Evolutionary conservation across 352 stramenopile species (phyloP).

Genomic region (Globisporangium alternatum): DNA sequence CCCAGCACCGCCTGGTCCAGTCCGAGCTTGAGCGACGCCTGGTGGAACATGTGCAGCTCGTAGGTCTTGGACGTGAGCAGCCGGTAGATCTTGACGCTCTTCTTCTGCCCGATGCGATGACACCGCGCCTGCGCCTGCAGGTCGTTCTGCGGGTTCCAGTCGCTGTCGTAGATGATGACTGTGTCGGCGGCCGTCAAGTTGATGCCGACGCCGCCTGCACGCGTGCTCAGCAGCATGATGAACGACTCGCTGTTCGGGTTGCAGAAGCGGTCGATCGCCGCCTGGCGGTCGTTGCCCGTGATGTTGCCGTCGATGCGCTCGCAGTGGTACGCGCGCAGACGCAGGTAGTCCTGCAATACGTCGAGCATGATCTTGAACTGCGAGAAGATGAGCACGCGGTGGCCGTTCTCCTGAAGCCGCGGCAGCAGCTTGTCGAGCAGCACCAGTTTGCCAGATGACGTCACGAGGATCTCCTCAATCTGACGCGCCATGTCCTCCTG

Average conservation of each 20-base stretch:
- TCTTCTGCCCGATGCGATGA: slow-evolving; percentile 93
- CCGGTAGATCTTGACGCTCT: slow-evolving; percentile 92
- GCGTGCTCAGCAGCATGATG: slow-evolving; percentile 98
- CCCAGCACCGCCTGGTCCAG: slow-evolving; percentile 90
- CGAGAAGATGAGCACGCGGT: slow-evolving; percentile 98
- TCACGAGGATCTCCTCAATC: slow-evolving; percentile 90
- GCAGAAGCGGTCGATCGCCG: slow-evolving; percentile 91
- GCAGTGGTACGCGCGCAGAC: slow-evolving; percentile 89
- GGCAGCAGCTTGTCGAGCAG: slow-evolving; percentile 99
- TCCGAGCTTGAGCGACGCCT: slow-evolving; percentile 90
- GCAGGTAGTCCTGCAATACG: slow-evolving; percentile 98
- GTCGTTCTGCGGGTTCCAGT: slow-evolving; percentile 99
- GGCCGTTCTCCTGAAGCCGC: slow-evolving; percentile 92
- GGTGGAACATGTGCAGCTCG: slow-evolving; percentile 93
- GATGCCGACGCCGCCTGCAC: slow-evolving; percentile 97
- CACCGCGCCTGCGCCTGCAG: slow-evolving; percentile 90
- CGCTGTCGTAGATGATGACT: slow-evolving; percentile 96
- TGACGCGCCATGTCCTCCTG: slow-evolving; percentile 56
- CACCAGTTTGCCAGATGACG: slow-evolving; percentile 96
- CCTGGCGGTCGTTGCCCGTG: slow-evolving; percentile 94
- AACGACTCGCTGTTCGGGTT: slow-evolving; percentile 78
- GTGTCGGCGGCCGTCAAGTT: slow-evolving; percentile 93
- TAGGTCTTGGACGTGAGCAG: slow-evolving; percentile 92
- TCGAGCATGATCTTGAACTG: slow-evolving; percentile 99
- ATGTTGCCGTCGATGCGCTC: slow-evolving; percentile 99